Conservation (phyloP, 2,329 filamentous ascomycete species). For the Colletotrichum sp. region DNA sequence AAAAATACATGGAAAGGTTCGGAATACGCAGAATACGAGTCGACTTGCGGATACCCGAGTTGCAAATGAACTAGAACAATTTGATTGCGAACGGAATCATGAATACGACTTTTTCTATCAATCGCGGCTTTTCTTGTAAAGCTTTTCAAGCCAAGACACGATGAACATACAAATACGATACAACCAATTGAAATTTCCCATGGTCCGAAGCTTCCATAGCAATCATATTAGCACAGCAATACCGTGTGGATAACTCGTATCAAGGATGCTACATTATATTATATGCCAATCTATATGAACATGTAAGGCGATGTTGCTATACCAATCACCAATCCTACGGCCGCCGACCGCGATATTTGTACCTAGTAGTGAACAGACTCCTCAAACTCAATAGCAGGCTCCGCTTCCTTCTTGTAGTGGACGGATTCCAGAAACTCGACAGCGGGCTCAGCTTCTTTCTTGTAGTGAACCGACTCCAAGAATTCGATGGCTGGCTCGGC, state of each 20-base stretch:
- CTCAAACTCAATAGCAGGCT: neutral
- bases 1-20: neutral
- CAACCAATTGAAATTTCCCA: neutral
- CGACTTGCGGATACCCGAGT: neutral
- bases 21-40: neutral
- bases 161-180: neutral
- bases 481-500: neutral
- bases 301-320: neutral
- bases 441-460: neutral
- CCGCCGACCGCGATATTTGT: neutral
- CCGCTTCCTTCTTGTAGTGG: neutral
- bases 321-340: neutral
- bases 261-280: neutral
- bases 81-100: neutral
- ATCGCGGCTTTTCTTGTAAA: neutral
- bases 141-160: neutral
- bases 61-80: neutral
- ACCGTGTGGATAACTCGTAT: neutral
- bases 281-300: neutral
- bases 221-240: neutral
- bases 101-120: neutral
- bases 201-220: neutral
- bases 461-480: neutral
- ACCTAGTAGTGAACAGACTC: neutral
- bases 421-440: neutral